Evolutionary conservation across 78 protist genomes (phyloP).

Genomic region (Polysphondylium violaceum): DNA sequence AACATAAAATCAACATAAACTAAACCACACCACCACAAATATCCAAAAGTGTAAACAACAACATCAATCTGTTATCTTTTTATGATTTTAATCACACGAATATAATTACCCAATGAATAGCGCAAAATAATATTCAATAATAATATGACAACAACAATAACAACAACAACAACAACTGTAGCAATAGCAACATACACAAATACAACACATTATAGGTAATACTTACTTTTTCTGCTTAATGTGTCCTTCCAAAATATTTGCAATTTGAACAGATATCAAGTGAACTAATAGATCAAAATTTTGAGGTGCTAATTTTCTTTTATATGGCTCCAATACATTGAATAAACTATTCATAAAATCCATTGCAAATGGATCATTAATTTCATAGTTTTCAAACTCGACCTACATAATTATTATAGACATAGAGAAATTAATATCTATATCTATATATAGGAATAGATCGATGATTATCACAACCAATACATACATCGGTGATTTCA

Average conservation of each 20-base stretch:
- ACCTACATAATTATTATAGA: not conserved
- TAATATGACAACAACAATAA: too few species aligned
- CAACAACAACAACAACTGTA: too few species aligned
- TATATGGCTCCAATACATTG: constrained; percentile 24
- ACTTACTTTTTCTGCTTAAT: constrained; percentile 50
- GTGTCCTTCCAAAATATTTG: constrained; percentile 27
- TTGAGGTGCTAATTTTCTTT: not conserved
- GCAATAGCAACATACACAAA: too few species aligned
- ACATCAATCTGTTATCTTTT: too few species aligned
- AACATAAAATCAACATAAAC: too few species aligned
- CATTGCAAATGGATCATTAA: constrained; percentile 69
- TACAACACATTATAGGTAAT: too few species aligned
- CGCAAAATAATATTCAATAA: not conserved
- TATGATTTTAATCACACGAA: not conserved
- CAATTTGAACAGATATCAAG: constrained; percentile 12
- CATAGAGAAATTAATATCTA: not conserved
- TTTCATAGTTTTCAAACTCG: constrained; percentile 64
- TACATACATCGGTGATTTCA: constrained; percentile 38
- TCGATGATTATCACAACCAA: not conserved
- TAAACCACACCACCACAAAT: too few species aligned
- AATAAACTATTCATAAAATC: constrained; percentile 14
- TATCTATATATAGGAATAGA: not conserved
- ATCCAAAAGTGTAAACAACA: too few species aligned
- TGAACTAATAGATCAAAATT: constrained; percentile 54
- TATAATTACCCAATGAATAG: not conserved